Base-by-base conservation (phyloP, 176 grass and related monocot species). In the Carex myosuroides region DNA sequence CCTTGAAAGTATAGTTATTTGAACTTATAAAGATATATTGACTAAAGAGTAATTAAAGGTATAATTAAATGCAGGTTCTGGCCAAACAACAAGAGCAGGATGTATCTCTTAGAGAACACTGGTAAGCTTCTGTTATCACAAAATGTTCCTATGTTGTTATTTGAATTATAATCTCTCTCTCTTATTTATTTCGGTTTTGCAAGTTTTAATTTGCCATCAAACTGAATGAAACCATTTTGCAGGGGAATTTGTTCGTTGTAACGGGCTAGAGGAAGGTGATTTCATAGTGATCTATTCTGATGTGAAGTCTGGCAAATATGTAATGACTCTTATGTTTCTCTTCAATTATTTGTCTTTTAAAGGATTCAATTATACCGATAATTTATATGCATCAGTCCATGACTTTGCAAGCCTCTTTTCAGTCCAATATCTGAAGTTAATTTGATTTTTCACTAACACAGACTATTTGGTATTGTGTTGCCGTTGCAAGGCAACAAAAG, bases 71-170 rank as follows among this genome's bases (percentile, higher is more conserved):
- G 73, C 85, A 99, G 96, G 70, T 99, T 93, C 80, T 99, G 96
- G 96, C 96, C 96, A 12, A 99, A 99, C 83, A 99, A 99, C 88
- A 95, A 99, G 91, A 99, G 96, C 87, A 93, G 96, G 29, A 99
- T 99, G 96, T 95, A 99, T 88, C 91, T 99, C 53, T 69, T 99
- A 4, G 93, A 99, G 84, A 95, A 95, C 20, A 99, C 67, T 10
- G 67, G 67, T 70, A 70, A 42, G 16, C 17, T 70, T 70, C 67
- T 9, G 2, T 8, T 42, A 42, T 37, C 18, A 70, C 2, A 70
- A 70, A 60, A 60, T 21, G 58, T 60, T 21, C 5, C 18, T 59
- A 41, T 70, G 14, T n/a, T 42, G 35, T 17, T 70, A n/a, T 70
- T 39, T 41, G 33, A 41, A 17, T 14, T 18, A 33, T 13, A 8